Evolutionary conservation across 2,329 filamentous ascomycete species (phyloP).

Genomic region (Claviceps quebecensis): DNA sequence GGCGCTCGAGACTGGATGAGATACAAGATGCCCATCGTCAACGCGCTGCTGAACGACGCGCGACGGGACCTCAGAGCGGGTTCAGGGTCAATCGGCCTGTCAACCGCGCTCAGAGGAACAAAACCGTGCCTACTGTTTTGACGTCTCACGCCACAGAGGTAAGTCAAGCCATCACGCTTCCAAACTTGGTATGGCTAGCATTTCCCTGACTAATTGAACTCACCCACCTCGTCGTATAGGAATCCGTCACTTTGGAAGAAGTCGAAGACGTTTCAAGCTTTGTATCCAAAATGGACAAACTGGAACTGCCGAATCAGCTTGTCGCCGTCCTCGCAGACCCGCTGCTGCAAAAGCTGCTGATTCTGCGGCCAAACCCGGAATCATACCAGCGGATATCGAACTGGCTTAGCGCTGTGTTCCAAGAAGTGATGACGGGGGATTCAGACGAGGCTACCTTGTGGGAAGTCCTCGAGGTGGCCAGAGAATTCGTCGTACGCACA

Average conservation of each 20-base stretch:
- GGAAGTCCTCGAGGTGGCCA: constrained; percentile 41
- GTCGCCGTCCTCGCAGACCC: constrained; percentile 64
- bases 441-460: constrained; percentile 32
- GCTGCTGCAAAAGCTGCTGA: constrained; percentile 61
- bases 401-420: constrained; percentile 44
- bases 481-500: constrained; percentile 39
- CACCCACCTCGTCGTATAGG: constrained; percentile 24
- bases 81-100: constrained; percentile 49
- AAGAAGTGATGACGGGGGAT: constrained; percentile 40
- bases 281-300: constrained; percentile 58
- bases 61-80: constrained; percentile 24
- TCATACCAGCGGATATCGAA: constrained; percentile 38
- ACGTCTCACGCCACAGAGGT: constrained; percentile 61
- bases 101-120: constrained; percentile 14
- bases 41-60: constrained; percentile 26
- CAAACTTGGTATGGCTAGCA: background rate
- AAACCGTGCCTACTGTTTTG: constrained; percentile 52
- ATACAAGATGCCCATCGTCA: constrained; percentile 48
- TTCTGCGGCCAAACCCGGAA: constrained; percentile 44
- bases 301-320: constrained; percentile 71
- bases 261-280: constrained; percentile 58
- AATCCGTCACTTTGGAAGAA: constrained; percentile 59
- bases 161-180: constrained; percentile 8
- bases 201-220: background rate
- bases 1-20: constrained; percentile 52